phyloP scores from a whole-genome alignment of 2,329 filamentous ascomycete genomes.

The Paramyrothecium sp. region DNA sequence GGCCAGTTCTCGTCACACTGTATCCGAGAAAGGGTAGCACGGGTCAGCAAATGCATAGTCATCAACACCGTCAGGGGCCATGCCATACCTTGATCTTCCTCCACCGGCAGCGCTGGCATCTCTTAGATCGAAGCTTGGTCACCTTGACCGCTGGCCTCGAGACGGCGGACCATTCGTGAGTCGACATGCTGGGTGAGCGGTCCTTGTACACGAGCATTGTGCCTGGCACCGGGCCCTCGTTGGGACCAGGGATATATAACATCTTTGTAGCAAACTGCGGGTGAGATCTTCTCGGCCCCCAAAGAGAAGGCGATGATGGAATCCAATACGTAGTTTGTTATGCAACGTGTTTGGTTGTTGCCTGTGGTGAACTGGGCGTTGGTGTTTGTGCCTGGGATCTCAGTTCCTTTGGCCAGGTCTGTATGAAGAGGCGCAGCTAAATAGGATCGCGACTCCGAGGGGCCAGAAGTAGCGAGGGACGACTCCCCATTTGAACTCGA shows the following conservation, averaged over 20 bases:
- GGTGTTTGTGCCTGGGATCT: too few species aligned
- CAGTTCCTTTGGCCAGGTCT: too few species aligned
- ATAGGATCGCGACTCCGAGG: too few species aligned
- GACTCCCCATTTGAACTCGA: too few species aligned
- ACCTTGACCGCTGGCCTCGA: neutral
- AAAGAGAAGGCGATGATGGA: neutral
- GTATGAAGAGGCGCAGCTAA: too few species aligned
- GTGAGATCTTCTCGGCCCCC: neutral
- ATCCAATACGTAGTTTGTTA: too few species aligned
- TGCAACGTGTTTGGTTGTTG: too few species aligned
- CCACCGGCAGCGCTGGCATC: slow-evolving; percentile 2
- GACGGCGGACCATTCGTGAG: neutral
- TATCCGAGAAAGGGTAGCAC: neutral
- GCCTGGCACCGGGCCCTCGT: neutral
- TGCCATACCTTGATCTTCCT: slow-evolving; percentile 1
- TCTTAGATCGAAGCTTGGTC: neutral
- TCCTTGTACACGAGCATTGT: neutral
- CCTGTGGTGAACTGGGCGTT: too few species aligned
- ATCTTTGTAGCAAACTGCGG: neutral
- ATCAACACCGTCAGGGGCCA: neutral
- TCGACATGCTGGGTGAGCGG: neutral
- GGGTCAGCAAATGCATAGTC: neutral
- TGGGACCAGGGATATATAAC: neutral
- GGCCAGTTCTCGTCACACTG: slow-evolving; percentile 3
- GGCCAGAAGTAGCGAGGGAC: too few species aligned